A percentile compares a stretch with the other conserved stretches of the same genome.
These are phyloP conservation scores for Rhizopogon vinicolor DNA, from an alignment of 768 basidiomycete genomes.

Conservation along the genomic window DNA sequence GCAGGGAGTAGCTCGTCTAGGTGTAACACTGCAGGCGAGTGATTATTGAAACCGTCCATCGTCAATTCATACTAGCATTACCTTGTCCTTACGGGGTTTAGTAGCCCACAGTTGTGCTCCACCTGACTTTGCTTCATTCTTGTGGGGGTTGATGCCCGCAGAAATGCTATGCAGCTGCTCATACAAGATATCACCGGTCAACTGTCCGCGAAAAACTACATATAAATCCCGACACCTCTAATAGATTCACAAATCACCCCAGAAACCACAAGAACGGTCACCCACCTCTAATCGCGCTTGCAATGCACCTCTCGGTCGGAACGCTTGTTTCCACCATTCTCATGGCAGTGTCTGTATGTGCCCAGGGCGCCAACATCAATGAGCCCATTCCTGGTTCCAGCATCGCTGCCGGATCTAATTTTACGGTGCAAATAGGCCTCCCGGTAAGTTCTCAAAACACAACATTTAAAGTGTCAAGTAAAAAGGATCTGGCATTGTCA, in stretches of 20 bases:
- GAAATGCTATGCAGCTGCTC: background rate
- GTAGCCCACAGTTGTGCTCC: too few relatives aligned
- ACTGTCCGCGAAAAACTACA: background rate
- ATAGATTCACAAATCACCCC: background rate
- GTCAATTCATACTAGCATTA: too few relatives aligned
- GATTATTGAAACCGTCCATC: background rate
- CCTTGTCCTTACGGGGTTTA: too few relatives aligned
- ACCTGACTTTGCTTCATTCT: background rate
- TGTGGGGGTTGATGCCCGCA: background rate
- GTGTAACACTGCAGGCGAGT: background rate
- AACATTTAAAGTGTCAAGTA: background rate
- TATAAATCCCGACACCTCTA: background rate
- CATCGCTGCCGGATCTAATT: slow-evolving; percentile 30
- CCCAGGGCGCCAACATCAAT: slow-evolving; percentile 1
- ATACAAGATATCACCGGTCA: background rate
- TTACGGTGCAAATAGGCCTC: slow-evolving; percentile 38
- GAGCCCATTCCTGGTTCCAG: slow-evolving; percentile 17
- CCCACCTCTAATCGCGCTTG: background rate
- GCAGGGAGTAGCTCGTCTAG: too few relatives aligned
- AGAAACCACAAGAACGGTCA: background rate
- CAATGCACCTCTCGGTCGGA: background rate
- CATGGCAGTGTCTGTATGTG: background rate
- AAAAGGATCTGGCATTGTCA: slow-evolving; percentile 5
- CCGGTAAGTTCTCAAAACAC: slow-evolving; percentile 27
- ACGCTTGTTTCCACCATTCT: background rate